phyloP scores from a whole-genome alignment of 192 early-diverging fungal genomes.

The Gryganskiella cystojenkinii region DNA sequence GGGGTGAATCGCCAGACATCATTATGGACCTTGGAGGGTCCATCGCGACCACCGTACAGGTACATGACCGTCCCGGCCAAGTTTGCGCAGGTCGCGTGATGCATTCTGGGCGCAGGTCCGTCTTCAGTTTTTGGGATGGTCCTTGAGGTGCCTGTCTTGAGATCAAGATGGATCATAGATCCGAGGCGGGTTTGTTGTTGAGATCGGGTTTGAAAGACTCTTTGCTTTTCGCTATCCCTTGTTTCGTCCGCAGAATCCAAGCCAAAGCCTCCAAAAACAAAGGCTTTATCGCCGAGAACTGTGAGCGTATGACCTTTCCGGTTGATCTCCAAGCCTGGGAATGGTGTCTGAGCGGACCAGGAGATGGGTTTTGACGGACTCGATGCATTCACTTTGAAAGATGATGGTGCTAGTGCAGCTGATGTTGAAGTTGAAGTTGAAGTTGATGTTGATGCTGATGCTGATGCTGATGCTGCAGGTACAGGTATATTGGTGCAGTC shows the following conservation, averaged over 20 bases:
- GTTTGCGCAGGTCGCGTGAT: conserved; percentile 28
- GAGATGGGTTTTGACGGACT: no score
- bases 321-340: conserved; percentile 30
- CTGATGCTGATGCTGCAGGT: conserved; percentile 1
- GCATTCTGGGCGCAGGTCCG: conserved; percentile 40
- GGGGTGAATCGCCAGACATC: conserved; percentile 42
- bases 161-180: conserved; percentile 19
- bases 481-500: no score
- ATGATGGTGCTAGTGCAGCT: not conserved
- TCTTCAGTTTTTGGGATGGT: conserved; percentile 8
- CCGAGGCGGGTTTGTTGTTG: conserved; percentile 41
- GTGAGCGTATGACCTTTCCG: conserved; percentile 45
- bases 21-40: conserved; percentile 43
- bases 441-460: not conserved
- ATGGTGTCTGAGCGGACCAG: conserved; percentile 20
- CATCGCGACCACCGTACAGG: conserved; percentile 42
- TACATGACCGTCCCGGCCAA: conserved; percentile 30
- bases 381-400: not conserved
- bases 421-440: no score
- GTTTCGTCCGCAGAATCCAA: conserved; percentile 19
- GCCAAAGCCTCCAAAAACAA: conserved; percentile 43
- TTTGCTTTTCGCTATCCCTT: conserved; percentile 24
- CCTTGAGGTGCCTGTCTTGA: conserved; percentile 9
- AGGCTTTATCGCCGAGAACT: conserved; percentile 22
- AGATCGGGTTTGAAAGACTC: conserved; percentile 20